Conservation (phyloP, 192 early-diverging fungal genomes). For the Chytriomyces sp. region DNA sequence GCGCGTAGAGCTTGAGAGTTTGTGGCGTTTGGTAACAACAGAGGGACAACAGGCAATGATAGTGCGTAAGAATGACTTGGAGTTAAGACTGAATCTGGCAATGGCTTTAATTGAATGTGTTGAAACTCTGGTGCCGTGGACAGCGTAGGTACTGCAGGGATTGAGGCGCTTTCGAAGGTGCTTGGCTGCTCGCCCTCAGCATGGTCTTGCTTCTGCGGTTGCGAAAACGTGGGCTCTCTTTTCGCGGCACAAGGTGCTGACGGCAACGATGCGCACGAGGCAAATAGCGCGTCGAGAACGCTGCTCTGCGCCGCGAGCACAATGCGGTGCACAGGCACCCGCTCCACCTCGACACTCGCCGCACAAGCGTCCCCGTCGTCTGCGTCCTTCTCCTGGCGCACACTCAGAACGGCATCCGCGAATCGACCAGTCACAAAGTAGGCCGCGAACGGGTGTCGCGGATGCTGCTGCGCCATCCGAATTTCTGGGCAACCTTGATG, state of each 20-base stretch:
- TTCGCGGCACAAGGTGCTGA: too few species aligned
- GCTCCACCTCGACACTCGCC: too few species aligned
- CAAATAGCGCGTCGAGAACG: slow-evolving; percentile 11
- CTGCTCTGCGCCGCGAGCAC: slow-evolving; percentile 11
- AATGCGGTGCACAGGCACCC: slow-evolving; percentile 23
- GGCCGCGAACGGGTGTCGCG: slow-evolving; percentile 2
- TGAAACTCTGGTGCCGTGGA: too few species aligned
- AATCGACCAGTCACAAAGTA: slow-evolving; percentile 25
- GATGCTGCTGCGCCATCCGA: background rate
- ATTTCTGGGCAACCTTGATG: too few species aligned
- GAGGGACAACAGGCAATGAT: background rate
- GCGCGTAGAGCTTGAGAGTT: background rate
- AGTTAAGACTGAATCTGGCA: background rate
- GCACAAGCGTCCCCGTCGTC: background rate
- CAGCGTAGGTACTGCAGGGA: too few species aligned
- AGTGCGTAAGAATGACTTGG: too few species aligned
- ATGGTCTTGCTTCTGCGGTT: too few species aligned
- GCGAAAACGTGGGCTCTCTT: too few species aligned
- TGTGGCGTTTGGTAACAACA: background rate
- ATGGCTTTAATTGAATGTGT: background rate
- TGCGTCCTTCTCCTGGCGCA: background rate
- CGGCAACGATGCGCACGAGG: background rate
- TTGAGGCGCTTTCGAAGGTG: too few species aligned
- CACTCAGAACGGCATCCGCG: slow-evolving; percentile 8
- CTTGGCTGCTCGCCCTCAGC: too few species aligned